Evolutionary conservation across 1,284 basidiomycete species (phyloP), one percentile per base, ranked within the genome.

Genomic region (Fomitopsis schrenkii): DNA sequence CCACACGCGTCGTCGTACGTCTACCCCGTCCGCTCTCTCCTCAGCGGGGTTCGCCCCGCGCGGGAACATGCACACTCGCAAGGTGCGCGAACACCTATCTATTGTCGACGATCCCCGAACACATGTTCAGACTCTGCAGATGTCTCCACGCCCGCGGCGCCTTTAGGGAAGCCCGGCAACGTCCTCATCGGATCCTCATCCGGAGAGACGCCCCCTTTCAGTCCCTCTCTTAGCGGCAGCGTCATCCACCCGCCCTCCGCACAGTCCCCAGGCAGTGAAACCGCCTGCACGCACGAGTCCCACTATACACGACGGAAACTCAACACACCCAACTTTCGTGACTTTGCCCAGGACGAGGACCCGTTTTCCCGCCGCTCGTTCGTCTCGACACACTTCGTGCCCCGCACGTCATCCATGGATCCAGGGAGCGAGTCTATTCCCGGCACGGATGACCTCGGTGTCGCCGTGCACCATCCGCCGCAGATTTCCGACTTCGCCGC

Each of bases 21-120:
- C 42, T 76, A 75, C 52, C 75, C 74, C 12, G 68, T 75, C 46
- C 69, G 71, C 26, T 72, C 75, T 12, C 63, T 76, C 17, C 68
- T 75, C 22, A 66, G 62, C 48, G 70, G 72, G 14, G 72, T 75
- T 30, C 72, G 71, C 33, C 65, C 71, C 1, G 53, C 62, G 9
- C 55, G 46, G 5, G 38, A 57, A 33, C 40, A 35, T 30, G 28
- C 60, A 22, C n/a, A 22, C 19, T 53, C 57, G 33, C 40, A 56
- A 57, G 62, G 66, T 61, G 62, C 61, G 63, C 60, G 62, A 60
- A 62, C 41, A 33, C 50, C 38, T 54, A 35, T 59, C 17, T 45
- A 40, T 55, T 44, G 52, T 44, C 36, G 55, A 56, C 52, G 59
- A 58, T 35, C 35, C 22, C 22, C 58, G 33, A 19, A 15, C 38